Conservation (phyloP, 768 basidiomycete species). For the Coprinellus micaceus region DNA sequence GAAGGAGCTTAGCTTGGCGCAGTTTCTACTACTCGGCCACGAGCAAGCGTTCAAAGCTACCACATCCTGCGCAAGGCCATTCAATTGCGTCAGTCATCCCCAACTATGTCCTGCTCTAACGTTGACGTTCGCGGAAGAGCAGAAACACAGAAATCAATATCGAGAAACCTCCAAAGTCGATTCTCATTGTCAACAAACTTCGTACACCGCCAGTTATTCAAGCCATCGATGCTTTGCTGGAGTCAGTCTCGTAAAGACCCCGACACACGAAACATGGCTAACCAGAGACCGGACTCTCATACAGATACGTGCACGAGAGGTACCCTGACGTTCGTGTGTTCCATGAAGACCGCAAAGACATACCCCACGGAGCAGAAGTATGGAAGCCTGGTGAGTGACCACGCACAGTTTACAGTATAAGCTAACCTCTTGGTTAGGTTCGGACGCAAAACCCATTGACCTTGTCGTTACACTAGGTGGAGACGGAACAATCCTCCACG, state of each 20-base stretch:
- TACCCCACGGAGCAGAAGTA: constrained; percentile 57
- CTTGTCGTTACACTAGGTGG: constrained; percentile 90
- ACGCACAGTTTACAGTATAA: background rate
- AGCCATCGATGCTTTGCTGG: constrained; percentile 70
- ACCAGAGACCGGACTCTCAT: too few species aligned
- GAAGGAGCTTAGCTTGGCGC: background rate
- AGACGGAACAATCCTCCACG: constrained; percentile 92
- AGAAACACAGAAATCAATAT: background rate
- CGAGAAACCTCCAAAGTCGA: constrained; percentile 46
- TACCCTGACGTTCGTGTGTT: constrained; percentile 64
- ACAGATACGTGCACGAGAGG: constrained; percentile 54
- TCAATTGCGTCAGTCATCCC: constrained; percentile 1
- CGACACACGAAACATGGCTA: background rate
- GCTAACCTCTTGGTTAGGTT: constrained; percentile 28
- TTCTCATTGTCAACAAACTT: constrained; percentile 78
- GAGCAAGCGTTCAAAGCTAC: background rate
- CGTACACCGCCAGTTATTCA: constrained; percentile 74
- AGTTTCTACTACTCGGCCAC: background rate
- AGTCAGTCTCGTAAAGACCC: constrained; percentile 37
- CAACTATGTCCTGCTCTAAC: background rate
- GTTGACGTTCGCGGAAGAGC: background rate
- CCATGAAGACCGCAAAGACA: constrained; percentile 63
- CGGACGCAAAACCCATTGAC: constrained; percentile 63
- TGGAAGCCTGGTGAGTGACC: constrained; percentile 57
- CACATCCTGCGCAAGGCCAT: background rate